A percentile compares a stretch with the other conserved stretches of the same genome.
Evolutionary conservation across 352 stramenopile genomes (phyloP).

Genomic region (Globisporangium lucens): DNA sequence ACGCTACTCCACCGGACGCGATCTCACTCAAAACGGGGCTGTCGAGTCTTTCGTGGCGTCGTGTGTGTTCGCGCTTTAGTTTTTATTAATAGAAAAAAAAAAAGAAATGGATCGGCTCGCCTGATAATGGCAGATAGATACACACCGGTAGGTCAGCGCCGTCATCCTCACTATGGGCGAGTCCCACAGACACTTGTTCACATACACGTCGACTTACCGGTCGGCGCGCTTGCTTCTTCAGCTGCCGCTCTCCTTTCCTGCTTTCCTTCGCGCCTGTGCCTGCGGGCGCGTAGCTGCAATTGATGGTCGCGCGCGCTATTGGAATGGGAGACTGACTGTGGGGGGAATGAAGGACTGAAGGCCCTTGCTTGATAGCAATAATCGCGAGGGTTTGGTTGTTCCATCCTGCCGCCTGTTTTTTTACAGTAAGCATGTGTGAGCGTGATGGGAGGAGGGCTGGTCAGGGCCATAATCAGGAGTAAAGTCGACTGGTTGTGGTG

Average conservation of each 20-base stretch:
- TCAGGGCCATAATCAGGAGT: neutral
- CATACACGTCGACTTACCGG: neutral
- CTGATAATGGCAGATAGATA: neutral
- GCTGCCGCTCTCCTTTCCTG: no score
- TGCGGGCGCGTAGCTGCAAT: neutral
- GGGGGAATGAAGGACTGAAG: no score
- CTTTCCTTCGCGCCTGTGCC: neutral
- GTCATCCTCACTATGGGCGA: neutral
- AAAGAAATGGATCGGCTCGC: slow-evolving; percentile 1
- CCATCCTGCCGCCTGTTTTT: slow-evolving; percentile 13
- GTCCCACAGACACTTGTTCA: neutral
- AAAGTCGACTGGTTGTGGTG: neutral
- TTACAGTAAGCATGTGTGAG: neutral
- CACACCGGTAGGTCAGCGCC: neutral
- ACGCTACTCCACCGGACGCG: neutral
- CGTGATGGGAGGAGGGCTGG: neutral
- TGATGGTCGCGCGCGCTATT: neutral
- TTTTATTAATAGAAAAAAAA: slow-evolving; percentile 3
- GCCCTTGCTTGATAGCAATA: neutral
- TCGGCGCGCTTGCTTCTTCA: neutral
- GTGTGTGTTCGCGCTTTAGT: neutral
- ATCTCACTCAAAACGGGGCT: neutral
- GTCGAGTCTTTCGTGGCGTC: neutral
- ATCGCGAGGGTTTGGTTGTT: slow-evolving; percentile 2
- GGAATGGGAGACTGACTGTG: neutral